Base-by-base conservation (phyloP, 2,329 filamentous ascomycete genomes). In the Aspergillus sp. region DNA sequence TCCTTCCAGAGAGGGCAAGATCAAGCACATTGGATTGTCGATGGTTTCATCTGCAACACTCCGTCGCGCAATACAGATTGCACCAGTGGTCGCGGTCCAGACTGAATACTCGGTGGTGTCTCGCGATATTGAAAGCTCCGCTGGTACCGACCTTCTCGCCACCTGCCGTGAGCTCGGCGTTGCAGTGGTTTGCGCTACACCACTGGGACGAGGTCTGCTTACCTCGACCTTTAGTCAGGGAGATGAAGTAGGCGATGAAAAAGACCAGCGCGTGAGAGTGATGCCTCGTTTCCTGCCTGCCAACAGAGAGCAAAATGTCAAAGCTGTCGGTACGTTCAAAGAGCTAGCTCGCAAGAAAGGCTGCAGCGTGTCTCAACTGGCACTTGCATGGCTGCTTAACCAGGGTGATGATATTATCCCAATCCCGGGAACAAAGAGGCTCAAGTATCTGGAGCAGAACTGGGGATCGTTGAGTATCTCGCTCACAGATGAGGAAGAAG, bases 111-210 rank as follows among this genome's bases (percentile, higher is more conserved):
- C 74, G 4, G 76, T 77, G 0, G 82, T 81, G 63, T 70, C 73
- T 1, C 67, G 77, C 8, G 78, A 81, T 46, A 81, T 83, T 51
- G 82, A 84, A 62, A 28, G 49, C n/a, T 71, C 71, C 0, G 62
- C 75, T 23, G 28, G 61, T 56, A 76, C 74, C 3, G 65, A 79
- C 45, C 69, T 83, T 6, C 68, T 82, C 9, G 70, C 72, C 8
- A 79, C 81, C 0, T 80, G 79, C 57, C 76, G 81, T 3, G 81
- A 84, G 64, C 77, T 85, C 6, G 83, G 79, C 4, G 73, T 80
- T 6, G 73, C 76, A 38, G 65, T 79, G 31, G 74, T 81, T 1
- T 76, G 78, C 4, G 80, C 79, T 60, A 75, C 70, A 13, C 79
- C 80, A 1, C 65, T 81, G 2, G 77, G 77, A 1, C 73, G 78